A percentile compares a stretch with the other conserved stretches of the same genome.
Conservation (phyloP, 2,329 filamentous ascomycete species). For the Penicillium sp. region DNA sequence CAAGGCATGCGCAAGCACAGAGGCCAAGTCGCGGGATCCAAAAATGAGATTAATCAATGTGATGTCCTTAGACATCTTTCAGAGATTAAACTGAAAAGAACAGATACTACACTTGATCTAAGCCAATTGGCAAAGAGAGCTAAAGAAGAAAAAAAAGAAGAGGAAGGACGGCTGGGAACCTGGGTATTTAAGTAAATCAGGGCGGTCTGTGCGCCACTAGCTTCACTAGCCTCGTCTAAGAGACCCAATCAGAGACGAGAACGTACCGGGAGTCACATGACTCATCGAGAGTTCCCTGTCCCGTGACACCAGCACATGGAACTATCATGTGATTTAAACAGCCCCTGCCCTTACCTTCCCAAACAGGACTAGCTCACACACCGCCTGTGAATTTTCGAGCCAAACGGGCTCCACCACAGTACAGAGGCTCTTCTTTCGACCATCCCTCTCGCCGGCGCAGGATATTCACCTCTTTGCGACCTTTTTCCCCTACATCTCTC, state of each 20-base stretch:
- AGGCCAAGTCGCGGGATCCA: slow-evolving; percentile 55
- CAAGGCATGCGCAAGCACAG: slow-evolving; percentile 70
- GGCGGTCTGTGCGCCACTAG: slow-evolving; percentile 21
- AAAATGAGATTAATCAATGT: slow-evolving; percentile 84
- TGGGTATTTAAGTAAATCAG: slow-evolving; percentile 31
- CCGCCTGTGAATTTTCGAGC: slow-evolving; percentile 21
- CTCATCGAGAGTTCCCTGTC: neutral
- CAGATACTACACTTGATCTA: slow-evolving; percentile 98
- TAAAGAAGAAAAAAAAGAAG: slow-evolving; percentile 48
- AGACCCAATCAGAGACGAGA: slow-evolving; percentile 3
- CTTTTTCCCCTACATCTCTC: slow-evolving; percentile 35
- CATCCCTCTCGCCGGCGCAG: slow-evolving; percentile 61
- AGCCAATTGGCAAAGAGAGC: slow-evolving; percentile 61
- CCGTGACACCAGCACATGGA: slow-evolving; percentile 4
- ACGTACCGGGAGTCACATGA: neutral
- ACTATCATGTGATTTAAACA: neutral
- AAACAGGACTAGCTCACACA: slow-evolving; percentile 29
- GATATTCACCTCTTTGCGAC: slow-evolving; percentile 87
- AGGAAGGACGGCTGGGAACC: slow-evolving; percentile 26
- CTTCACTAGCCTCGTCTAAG: slow-evolving; percentile 17
- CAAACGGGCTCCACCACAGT: slow-evolving; percentile 27
- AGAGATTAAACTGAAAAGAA: slow-evolving; percentile 98
- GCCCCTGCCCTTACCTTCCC: slow-evolving; percentile 13
- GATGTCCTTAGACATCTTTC: slow-evolving; percentile 72
- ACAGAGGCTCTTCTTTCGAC: slow-evolving; percentile 28